Conservation (phyloP, 176 grass and related monocot species). For the Oryza glaberrima region DNA sequence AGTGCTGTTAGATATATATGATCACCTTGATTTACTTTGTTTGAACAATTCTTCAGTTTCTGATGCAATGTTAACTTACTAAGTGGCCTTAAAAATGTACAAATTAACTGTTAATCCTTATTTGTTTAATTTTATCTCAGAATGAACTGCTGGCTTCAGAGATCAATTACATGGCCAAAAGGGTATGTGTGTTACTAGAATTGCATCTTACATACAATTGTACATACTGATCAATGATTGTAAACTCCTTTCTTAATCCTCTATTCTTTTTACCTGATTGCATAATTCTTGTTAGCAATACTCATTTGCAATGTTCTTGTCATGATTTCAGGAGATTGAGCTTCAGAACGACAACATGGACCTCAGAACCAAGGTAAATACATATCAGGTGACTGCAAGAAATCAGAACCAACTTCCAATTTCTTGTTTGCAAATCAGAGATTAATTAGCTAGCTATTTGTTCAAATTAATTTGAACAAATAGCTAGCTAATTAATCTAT, state of each 20-base stretch:
- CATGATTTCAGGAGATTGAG: conserved; percentile 56
- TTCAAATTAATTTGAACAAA: too few relatives aligned
- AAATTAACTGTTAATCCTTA: background rate
- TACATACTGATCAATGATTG: background rate
- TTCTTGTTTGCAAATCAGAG: too few relatives aligned
- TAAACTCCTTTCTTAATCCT: background rate
- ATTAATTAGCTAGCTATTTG: too few relatives aligned
- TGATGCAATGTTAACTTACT: background rate
- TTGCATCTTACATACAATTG: background rate
- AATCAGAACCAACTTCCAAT: background rate
- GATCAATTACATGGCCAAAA: conserved; percentile 70
- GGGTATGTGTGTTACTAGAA: conserved; percentile 41
- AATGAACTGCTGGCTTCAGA: conserved; percentile 69
- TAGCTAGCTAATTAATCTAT: too few relatives aligned
- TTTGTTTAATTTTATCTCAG: conserved; percentile 36
- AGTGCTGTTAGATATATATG: too few relatives aligned
- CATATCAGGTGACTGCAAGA: background rate
- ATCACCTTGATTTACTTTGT: too few relatives aligned
- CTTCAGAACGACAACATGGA: conserved; percentile 71
- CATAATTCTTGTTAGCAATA: background rate
- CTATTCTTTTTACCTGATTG: background rate
- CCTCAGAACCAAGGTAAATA: conserved; percentile 61
- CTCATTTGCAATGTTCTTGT: background rate
- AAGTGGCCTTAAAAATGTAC: too few relatives aligned
- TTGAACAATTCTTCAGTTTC: conserved; percentile 8